Evolutionary conservation across 371 early-diverging fungal genomes (phyloP).

Genomic region (Amoeboaphelidium occidentale): DNA sequence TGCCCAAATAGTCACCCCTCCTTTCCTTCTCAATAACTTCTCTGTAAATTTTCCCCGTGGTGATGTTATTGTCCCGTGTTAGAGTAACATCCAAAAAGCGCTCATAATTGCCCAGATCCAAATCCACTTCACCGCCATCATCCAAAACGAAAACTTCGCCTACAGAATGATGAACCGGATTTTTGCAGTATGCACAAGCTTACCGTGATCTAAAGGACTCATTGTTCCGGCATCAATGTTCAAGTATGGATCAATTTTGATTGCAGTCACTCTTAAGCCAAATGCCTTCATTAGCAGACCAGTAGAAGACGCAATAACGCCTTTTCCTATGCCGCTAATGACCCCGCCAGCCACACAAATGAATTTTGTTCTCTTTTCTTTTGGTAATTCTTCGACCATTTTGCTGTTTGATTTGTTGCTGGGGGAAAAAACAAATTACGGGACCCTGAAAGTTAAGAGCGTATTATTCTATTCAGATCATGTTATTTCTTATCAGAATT

Average conservation of each 20-base stretch:
- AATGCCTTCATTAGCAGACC: slow-evolving; percentile 83
- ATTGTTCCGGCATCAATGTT: slow-evolving; percentile 98
- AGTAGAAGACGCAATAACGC: slow-evolving; percentile 91
- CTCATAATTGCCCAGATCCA: slow-evolving; percentile 98
- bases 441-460: too few species aligned
- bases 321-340: slow-evolving; percentile 97
- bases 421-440: too few species aligned
- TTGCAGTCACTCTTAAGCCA: slow-evolving; percentile 84
- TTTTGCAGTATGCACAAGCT: slow-evolving; percentile 3
- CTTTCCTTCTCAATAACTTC: slow-evolving; percentile 85
- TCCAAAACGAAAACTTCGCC: slow-evolving; percentile 97
- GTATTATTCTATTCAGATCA: too few species aligned
- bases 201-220: slow-evolving; percentile 92
- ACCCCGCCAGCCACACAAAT: slow-evolving; percentile 96
- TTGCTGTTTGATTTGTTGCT: too few species aligned
- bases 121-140: slow-evolving; percentile 98
- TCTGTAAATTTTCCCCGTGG: slow-evolving; percentile 94
- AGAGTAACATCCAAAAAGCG: slow-evolving; percentile 84
- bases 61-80: slow-evolving; percentile 90
- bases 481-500: too few species aligned
- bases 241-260: slow-evolving; percentile 99
- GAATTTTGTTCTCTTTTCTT: slow-evolving; percentile 40
- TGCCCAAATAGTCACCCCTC: slow-evolving; percentile 89
- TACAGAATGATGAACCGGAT: slow-evolving; percentile 9
- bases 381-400: too few species aligned